A percentile compares a stretch with the other conserved stretches of the same genome.
phyloP scores from a whole-genome alignment of 768 basidiomycete genomes.

The Tubosaeta brunneosetosa region DNA sequence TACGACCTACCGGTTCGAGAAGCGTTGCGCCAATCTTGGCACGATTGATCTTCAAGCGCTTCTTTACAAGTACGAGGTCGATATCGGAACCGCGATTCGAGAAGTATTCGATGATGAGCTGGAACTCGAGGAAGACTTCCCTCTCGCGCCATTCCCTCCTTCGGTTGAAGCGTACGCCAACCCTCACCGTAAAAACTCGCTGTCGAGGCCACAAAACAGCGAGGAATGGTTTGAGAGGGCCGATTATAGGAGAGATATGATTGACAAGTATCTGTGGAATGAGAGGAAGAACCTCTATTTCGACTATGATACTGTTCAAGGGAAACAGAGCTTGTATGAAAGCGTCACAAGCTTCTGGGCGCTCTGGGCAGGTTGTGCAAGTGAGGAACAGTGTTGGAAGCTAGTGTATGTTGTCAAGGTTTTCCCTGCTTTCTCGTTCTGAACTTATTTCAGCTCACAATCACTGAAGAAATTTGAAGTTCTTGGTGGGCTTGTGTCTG shows the following conservation, averaged over 20 bases:
- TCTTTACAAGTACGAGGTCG: slow-evolving; percentile 97
- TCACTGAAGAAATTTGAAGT: slow-evolving; percentile 96
- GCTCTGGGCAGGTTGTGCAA: slow-evolving; percentile 96
- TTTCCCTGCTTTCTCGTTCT: slow-evolving; percentile 8
- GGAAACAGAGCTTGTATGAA: slow-evolving; percentile 92
- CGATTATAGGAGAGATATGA: slow-evolving; percentile 73
- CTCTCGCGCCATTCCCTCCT: slow-evolving; percentile 88
- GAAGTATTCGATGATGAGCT: slow-evolving; percentile 93
- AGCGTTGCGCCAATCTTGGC: slow-evolving; percentile 93
- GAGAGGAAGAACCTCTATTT: slow-evolving; percentile 92
- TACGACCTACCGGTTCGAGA: slow-evolving; percentile 96
- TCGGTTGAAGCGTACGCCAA: slow-evolving; percentile 65
- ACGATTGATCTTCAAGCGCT: slow-evolving; percentile 95
- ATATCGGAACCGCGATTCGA: slow-evolving; percentile 96
- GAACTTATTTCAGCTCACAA: slow-evolving; percentile 50
- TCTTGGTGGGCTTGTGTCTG: slow-evolving; percentile 90
- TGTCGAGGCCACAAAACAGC: slow-evolving; percentile 59
- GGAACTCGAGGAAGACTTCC: slow-evolving; percentile 89
- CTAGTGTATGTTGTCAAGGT: slow-evolving; percentile 65
- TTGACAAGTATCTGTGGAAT: slow-evolving; percentile 96
- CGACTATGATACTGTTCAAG: slow-evolving; percentile 90
- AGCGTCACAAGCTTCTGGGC: slow-evolving; percentile 97
- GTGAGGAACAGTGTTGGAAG: slow-evolving; percentile 90
- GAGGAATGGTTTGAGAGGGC: slow-evolving; percentile 94
- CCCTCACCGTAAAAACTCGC: slow-evolving; percentile 56